Evolutionary conservation across 1,284 basidiomycete species (phyloP), one percentile per base, ranked within the genome.

Genomic region (Heliocybe sulcata): DNA sequence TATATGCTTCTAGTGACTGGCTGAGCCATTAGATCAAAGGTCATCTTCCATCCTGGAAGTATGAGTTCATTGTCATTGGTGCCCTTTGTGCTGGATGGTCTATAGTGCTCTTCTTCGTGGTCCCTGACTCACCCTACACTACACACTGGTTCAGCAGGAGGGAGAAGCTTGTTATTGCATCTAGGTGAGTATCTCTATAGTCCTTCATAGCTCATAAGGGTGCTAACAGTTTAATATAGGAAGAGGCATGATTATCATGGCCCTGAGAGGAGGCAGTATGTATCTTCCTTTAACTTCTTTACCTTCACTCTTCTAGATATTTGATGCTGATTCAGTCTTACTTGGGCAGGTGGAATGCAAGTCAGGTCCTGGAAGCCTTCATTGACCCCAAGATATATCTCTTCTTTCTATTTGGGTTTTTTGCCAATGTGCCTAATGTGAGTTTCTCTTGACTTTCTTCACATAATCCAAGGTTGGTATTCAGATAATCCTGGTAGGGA

Each of bases 71-170:
- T 10, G 64, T 72, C 54, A 59, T 67, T 48, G 65, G 67, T 29
- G 65, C 67, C 3, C 55, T 67, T 14, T 67, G 66, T 55, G 60
- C 51, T 27, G 54, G 54, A 3, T 67, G 65, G 67, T 58, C 61
- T 6, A 56, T 67, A 51, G 52, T 64, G 33, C 55, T 68, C 50
- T 61, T 55, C 53, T 47, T 71, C 19, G 63, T 70, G 45, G 62
- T 74, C 51, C 72, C 72, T 2, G 64, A 68, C 51, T 71, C 69
- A 10, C 71, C 72, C 0, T 61, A 63, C 48, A 64, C 61, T 11
- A 66, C 71, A 0, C 65, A 64, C 55, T 71, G 69, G 63, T 66
- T 75, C 55, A 70, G 65, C 1, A 62, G 62, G 2, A 58, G 61
- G 29, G 72, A 74, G 60, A 60, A 68, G 8, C 59, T 67, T 8